Base-by-base conservation (phyloP, 2,329 filamentous ascomycete genomes). In the Celoporthe dispersa region DNA sequence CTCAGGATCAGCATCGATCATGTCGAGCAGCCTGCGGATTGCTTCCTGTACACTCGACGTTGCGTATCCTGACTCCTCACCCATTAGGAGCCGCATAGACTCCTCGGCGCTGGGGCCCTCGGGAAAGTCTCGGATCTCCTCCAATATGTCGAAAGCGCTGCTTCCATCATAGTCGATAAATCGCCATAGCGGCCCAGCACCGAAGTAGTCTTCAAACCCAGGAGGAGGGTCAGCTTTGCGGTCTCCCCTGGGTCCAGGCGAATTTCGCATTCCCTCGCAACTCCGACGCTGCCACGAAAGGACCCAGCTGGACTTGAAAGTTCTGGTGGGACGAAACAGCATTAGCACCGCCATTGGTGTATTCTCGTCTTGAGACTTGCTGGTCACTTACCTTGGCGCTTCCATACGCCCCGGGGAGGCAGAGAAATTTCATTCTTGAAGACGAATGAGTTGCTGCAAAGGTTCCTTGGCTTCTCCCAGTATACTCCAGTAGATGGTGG, bases 391-490 rank as follows among this genome's bases (percentile, higher is more conserved):
- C 85, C 73, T 84, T 82, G 65, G 86, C 83, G 79, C 85, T 88
- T 67, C 87, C 86, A 75, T 85, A 88, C 31, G 87, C 85, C 72
- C 87, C 87, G 44, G 86, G 86, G 11, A 89, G 80, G 75, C 87
- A 89, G 41, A 89, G 77, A 66, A 88, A 85, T 74, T 81, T 86
- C 86, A 89, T 88, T 25, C n/a, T 73, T 82, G 76, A 55, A 25
- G n/a, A 25, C 9, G 19, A 63, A 41, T 39, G 22, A 48, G 16
- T 37, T 7, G n/a, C n/a, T 37, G 19, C 33, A 39, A 35, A 3
- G 22, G 6, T 3, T 41, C 14, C 6, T 37, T 61, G 31, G 11
- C 35, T 37, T 22, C 22, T 41, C n/a, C 14, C 22, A 41, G n/a
- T 39, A 41, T 11, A 61, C 28, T 37, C 19, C 7, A n/a, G 57